Evolutionary conservation across 169 alveolate genomes (phyloP).

Genomic region (Cryptosporidium sp.): DNA sequence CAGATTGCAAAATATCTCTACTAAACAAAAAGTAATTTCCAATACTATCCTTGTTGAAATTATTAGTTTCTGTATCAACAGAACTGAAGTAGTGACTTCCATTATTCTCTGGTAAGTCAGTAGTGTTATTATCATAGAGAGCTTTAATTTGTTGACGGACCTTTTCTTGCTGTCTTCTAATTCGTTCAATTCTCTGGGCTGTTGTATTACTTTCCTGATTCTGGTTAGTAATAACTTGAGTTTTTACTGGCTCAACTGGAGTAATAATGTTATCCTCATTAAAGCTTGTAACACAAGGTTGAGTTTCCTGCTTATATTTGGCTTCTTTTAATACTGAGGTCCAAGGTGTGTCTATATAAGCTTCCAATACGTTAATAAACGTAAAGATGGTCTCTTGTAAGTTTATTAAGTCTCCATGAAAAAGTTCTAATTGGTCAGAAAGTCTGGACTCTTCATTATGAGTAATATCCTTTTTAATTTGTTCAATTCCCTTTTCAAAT

Average conservation of each 20-base stretch:
- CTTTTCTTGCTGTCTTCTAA: constrained; percentile 68
- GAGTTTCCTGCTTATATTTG: background rate
- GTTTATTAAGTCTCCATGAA: constrained; percentile 32
- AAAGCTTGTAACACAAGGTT: constrained; percentile 21
- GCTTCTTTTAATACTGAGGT: constrained; percentile 25
- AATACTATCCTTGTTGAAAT: background rate
- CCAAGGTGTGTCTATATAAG: constrained; percentile 67
- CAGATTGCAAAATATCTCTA: background rate
- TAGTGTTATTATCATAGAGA: constrained; percentile 17
- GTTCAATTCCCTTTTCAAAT: constrained; percentile 13
- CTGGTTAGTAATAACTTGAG: background rate
- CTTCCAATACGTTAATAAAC: constrained; percentile 50
- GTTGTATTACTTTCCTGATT: constrained; percentile 9
- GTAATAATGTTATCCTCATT: background rate
- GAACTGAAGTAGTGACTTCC: background rate
- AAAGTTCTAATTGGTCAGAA: background rate
- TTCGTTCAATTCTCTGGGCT: constrained; percentile 67
- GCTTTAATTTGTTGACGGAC: constrained; percentile 64
- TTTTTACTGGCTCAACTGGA: background rate
- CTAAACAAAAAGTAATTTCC: constrained; percentile 37
- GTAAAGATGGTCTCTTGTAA: constrained; percentile 54
- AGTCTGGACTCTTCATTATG: constrained; percentile 20
- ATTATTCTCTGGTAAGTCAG: background rate
- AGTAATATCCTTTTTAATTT: constrained; percentile 1
- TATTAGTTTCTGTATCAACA: background rate